A percentile compares a stretch with the other conserved stretches of the same genome.
Evolutionary conservation across 495 filamentous ascomycete species (phyloP).

Genomic region (Xylaria scruposa): DNA sequence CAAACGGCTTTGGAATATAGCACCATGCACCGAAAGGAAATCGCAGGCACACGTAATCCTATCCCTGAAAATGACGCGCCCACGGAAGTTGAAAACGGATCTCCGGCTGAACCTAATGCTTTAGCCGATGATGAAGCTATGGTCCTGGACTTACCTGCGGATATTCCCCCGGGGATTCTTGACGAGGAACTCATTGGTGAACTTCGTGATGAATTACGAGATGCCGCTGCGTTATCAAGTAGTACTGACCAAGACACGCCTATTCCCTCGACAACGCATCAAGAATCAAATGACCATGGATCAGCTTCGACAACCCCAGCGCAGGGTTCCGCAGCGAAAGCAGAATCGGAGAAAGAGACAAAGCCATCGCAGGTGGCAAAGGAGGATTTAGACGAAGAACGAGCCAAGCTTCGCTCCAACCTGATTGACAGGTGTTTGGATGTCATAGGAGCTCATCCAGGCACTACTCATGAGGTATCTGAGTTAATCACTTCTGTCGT

Average conservation of each 20-base stretch:
- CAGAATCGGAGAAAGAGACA: conserved; percentile 19
- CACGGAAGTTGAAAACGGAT: conserved; percentile 35
- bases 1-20: conserved; percentile 76
- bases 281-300: conserved; percentile 21
- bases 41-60: conserved; percentile 60
- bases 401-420: conserved; percentile 72
- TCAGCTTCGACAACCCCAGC: conserved; percentile 34
- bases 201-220: conserved; percentile 30
- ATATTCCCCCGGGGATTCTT: conserved; percentile 18
- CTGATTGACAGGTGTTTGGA: conserved; percentile 90
- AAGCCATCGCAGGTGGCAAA: conserved; percentile 55
- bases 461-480: conserved; percentile 88
- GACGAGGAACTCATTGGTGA: conserved; percentile 39
- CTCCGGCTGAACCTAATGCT: conserved; percentile 24
- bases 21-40: conserved; percentile 54
- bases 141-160: conserved; percentile 38
- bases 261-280: conserved; percentile 23
- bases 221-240: conserved; percentile 29
- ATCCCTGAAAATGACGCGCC: conserved; percentile 66
- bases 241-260: conserved; percentile 30
- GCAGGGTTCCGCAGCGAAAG: conserved; percentile 30
- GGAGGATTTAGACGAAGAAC: conserved; percentile 83
- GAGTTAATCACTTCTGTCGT: conserved; percentile 83
- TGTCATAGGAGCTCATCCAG: conserved; percentile 83
- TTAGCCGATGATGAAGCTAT: conserved; percentile 36